phyloP scores from a whole-genome alignment of 2,329 filamentous ascomycete species.

The Fusarium musae region DNA sequence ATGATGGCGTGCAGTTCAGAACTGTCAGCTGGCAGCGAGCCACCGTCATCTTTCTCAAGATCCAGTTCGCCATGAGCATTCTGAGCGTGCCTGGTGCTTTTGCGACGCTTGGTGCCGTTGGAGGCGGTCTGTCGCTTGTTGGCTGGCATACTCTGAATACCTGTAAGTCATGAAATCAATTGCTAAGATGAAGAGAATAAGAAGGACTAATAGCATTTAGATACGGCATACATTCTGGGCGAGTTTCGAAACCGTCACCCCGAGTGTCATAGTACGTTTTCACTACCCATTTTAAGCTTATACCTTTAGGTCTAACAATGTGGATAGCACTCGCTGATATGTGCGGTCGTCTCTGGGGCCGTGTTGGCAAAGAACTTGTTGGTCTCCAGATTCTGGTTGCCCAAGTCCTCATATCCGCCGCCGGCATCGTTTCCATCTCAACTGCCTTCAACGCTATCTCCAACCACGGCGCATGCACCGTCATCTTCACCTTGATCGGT shows the following conservation, averaged over 20 bases:
- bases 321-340: neutral
- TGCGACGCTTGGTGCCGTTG: neutral
- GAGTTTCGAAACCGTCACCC: conserved; percentile 1
- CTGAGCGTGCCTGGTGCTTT: conserved; percentile 47
- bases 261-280: neutral
- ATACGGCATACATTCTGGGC: neutral
- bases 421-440: neutral
- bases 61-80: conserved; percentile 36
- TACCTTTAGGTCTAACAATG: fast-evolving
- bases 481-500: neutral
- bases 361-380: neutral
- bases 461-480: neutral
- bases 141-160: conserved; percentile 1
- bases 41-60: conserved; percentile 54
- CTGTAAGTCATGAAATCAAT: neutral
- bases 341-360: neutral
- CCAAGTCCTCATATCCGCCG: neutral
- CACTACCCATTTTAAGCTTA: neutral
- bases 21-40: conserved; percentile 54
- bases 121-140: neutral
- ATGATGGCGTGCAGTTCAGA: conserved; percentile 45
- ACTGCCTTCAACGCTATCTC: neutral
- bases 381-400: neutral
- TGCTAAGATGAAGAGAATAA: too few relatives aligned
- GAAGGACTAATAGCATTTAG: too few relatives aligned